Evolutionary conservation across 163 green algal genomes (phyloP).

Genomic region (Volvox carteri): DNA sequence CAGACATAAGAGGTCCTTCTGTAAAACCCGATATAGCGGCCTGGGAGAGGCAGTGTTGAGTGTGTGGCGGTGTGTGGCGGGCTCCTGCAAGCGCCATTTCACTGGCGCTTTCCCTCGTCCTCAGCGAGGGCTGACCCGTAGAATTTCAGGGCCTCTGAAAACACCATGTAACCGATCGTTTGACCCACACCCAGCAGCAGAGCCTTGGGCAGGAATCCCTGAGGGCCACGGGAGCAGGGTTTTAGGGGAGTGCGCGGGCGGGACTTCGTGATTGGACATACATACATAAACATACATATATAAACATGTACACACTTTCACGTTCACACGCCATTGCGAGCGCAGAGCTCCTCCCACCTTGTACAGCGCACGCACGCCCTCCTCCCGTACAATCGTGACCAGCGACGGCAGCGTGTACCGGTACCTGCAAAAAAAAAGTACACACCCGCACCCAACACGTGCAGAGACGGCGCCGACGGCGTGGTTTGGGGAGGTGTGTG

Average conservation of each 20-base stretch:
- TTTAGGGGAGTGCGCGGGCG: too few species aligned
- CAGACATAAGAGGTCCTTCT: too few species aligned
- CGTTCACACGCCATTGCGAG: too few species aligned
- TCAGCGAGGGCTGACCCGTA: slow-evolving; percentile 6
- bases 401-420: slow-evolving; percentile 49
- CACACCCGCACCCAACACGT: too few species aligned
- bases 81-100: background rate
- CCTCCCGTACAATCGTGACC: slow-evolving; percentile 23
- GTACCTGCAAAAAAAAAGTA: slow-evolving; percentile 31
- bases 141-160: slow-evolving; percentile 35
- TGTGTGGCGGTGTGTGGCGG: too few species aligned
- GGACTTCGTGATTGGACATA: too few species aligned
- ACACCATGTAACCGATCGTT: slow-evolving; percentile 43
- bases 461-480: background rate
- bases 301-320: too few species aligned
- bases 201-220: slow-evolving; percentile 54
- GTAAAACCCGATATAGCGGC: too few species aligned
- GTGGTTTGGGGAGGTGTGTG: too few species aligned
- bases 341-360: slow-evolving; percentile 15
- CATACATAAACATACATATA: too few species aligned
- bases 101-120: background rate
- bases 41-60: too few species aligned
- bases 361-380: slow-evolving; percentile 49
- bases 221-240: too few species aligned
- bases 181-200: slow-evolving; percentile 44